Base-by-base conservation (phyloP, 208 protist genomes). In the Trypanosoma scelopori region DNA sequence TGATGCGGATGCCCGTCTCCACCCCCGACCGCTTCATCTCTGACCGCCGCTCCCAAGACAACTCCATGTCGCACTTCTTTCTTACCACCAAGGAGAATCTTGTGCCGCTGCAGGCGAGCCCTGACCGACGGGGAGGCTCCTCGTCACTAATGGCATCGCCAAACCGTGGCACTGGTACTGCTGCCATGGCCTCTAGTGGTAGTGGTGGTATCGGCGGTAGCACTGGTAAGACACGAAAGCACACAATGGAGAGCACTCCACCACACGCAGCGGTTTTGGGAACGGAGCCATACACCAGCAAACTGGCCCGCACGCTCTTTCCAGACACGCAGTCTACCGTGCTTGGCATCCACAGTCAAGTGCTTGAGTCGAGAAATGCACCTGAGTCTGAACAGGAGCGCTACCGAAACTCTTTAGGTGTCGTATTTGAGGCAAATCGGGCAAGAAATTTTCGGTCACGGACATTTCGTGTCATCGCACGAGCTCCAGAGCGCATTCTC, bases 401-500 rank as follows among this genome's bases (percentile, higher is more conserved):
- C 22, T 93, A 84, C 71, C 70, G 76, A 27, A 80, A 76, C 25
- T 83, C 84, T 12, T 76, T 91, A 23, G 83, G 88, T 23, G 91
- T 95, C 41, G 81, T 97, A 5, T 97, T 85, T 68, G 84, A 89
- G 57, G 67, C 70, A 59, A 97, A 97, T 70, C 79, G 84, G 45
- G 73, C 71, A 5, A 70, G 79, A 39, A 97, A 97, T 73, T 97
- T 97, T 70, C 73, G 56, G 28, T 85, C 82, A 30, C 58, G 78
- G 41, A 78, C 76, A 0, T 97, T 97, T 69, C 84, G 92, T 39
- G 62, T 93, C 45, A 98, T 98, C 64, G 81, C 97, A 16, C 79
- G 96, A 51, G 95, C 85, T 1, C 90, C 96, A 2, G 95, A 99
- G 56, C 83, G 94, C 62, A 98, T 99, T 45, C 80, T 99, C 1